Base-by-base conservation (phyloP, 371 early-diverging fungal species). In the Mucor saturninus region DNA sequence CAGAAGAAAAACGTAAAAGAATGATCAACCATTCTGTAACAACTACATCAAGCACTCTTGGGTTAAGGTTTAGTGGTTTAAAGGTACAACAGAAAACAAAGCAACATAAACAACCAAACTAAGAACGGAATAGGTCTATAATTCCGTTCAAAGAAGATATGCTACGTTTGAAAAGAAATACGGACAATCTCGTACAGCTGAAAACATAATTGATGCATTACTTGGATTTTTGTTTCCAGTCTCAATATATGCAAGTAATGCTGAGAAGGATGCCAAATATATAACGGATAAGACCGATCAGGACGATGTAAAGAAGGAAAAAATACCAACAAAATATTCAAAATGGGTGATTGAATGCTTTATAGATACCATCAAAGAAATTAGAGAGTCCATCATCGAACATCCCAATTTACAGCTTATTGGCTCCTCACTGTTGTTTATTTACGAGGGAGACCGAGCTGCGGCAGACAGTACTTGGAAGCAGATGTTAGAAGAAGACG, bases 381-480 rank as follows among this genome's bases (percentile, higher is more conserved):
- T 86, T n/a, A 69, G 69, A 40, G 76, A 77, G 14, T 71, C 64
- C n/a, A 72, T 82, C 30, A 56, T 81, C 8, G 61, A 74, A 32
- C 66, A 72, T 8, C 70, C 79, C 2, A 84, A 87, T 13, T 35
- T 89, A 6, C 70, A 86, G 40, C 69, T 92, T 74, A 85, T 84
- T 53, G 77, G 86, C 0, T 80, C 89, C 46, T 91, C 92, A 7
- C 59, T 93, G 4, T 68, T 93, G 38, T 74, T 93, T 65, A 75
- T 91, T 0, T 92, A 89, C 54, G 93, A 93, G 56, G 90, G 87
- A 0, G 89, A 87, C 56, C 72, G 65, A 10, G 71, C 68, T 10
- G 83, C 83, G 3, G 80, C 81, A n/a, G 73, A 83, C 39, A 64
- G 67, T 5, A 81, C 74, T 9, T 78, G 80, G 76, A 73, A 79